Evolutionary conservation across 768 basidiomycete genomes (phyloP), one percentile per base, ranked within the genome.

Genomic region (Xerocomus potaroensis): DNA sequence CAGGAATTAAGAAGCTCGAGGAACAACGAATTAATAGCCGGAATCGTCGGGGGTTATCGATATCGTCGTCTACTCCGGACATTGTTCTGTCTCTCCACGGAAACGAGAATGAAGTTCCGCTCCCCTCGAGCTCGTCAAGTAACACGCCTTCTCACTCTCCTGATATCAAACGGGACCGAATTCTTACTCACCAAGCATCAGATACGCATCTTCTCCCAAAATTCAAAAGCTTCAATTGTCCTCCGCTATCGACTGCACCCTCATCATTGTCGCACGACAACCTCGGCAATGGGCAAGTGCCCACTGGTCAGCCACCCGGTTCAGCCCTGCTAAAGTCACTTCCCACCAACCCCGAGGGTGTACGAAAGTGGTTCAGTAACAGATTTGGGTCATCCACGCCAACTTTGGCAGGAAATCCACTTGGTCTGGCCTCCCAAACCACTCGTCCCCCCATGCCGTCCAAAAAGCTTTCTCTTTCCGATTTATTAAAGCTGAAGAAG

Each of bases 1-100:
- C 90, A 21, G 91, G 90, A 30, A 84, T 92, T 65, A 77, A 83
- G 58, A 78, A 79, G 56, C 72, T 92, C 30, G 87, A 87, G 62
- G 83, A 87, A 60, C 79, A 87, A 57, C 75, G 82, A 42, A 64
- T 62, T 43, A 67, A 65, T 26, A 80, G 73, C 55, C 78, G 80
- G 27, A 73, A 74, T 44, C 76, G 76, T 37, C 76, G 76, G 43
- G 77, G 76, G 6, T 64, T 80, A 37, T 73, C 62, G 41, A 68
- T 64, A 63, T 76, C 75, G 3, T 68, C 72, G 8, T 76, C 78
- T 9, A 74, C 73, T 14, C 75, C 77, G 11, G 76, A 79, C 39
- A 68, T 77, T 33, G 63, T 70, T 38, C 62, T 72, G 3, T 64
- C 75, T 18, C 69, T 72, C 31, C 70, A 72, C 39, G 70, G 69